phyloP scores from a whole-genome alignment of 2,329 filamentous ascomycete genomes.

The Botrytis pseudocinerea region DNA sequence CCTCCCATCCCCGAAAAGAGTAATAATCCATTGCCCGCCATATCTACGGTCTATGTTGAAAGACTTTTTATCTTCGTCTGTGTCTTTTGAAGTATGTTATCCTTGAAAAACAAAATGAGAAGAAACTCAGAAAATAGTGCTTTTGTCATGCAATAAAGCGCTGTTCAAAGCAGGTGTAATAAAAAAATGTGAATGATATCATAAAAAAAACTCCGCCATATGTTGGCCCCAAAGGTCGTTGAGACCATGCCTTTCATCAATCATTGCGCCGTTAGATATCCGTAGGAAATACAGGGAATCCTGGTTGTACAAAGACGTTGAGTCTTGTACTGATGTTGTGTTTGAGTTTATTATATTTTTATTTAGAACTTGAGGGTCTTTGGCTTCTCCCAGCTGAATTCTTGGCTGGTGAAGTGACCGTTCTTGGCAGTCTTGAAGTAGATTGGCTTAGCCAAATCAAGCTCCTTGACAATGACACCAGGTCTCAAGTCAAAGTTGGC shows the following conservation, averaged over 20 bases:
- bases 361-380: conserved; percentile 89
- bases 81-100: conserved; percentile 21
- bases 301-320: conserved; percentile 38
- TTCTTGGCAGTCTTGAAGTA: conserved; percentile 99
- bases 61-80: conserved; percentile 39
- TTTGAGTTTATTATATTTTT: conserved; percentile 28
- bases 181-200: conserved; percentile 27
- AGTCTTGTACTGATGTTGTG: conserved; percentile 37
- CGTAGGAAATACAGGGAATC: conserved; percentile 35
- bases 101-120: conserved; percentile 13
- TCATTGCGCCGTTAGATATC: conserved; percentile 41
- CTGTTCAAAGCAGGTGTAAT: conserved; percentile 28
- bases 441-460: conserved; percentile 92
- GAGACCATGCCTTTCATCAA: conserved; percentile 41
- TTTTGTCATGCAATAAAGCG: conserved; percentile 12
- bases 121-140: conserved; percentile 3
- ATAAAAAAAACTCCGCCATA: conserved; percentile 33
- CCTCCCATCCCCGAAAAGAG: conserved; percentile 24
- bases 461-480: conserved; percentile 97
- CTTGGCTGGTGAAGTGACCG: conserved; percentile 99
- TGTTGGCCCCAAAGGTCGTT: conserved; percentile 39
- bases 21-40: conserved; percentile 23
- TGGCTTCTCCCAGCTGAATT: conserved; percentile 97
- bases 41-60: conserved; percentile 44
- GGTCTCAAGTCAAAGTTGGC: conserved; percentile 97